These are phyloP conservation scores for Saturnispora sanitii DNA, from an alignment of 805 yeast species.

Conservation along the genomic window DNA sequence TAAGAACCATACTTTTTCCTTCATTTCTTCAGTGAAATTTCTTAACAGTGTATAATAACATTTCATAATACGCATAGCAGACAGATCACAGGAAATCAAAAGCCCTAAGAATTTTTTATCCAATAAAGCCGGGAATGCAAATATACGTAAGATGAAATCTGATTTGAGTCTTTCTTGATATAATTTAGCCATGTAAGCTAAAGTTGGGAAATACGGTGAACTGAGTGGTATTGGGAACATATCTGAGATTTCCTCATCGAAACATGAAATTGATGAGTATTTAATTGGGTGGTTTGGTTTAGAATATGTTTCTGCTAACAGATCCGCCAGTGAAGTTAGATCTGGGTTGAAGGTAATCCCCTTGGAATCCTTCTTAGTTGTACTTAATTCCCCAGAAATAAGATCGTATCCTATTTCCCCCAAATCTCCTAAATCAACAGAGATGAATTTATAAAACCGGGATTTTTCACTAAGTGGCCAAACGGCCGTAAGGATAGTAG, in stretches of 20 bases:
- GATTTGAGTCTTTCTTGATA: constrained; percentile 75
- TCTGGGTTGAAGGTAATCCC: constrained; percentile 17
- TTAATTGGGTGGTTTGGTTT: constrained; percentile 19
- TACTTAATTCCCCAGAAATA: constrained; percentile 26
- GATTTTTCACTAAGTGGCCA: constrained; percentile 77
- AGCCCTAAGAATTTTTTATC: constrained; percentile 72
- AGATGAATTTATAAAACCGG: constrained; percentile 56
- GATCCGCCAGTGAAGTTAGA: constrained; percentile 17
- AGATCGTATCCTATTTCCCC: constrained; percentile 51
- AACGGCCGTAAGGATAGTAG: constrained; percentile 90
- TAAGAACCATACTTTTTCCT: constrained; percentile 85
- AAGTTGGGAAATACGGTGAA: constrained; percentile 80
- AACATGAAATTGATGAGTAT: constrained; percentile 61
- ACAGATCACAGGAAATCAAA: constrained; percentile 73
- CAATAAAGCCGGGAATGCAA: constrained; percentile 86
- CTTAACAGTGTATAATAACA: constrained; percentile 76
- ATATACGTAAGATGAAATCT: constrained; percentile 77
- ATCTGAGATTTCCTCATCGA: constrained; percentile 77
- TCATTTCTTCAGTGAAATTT: constrained; percentile 76
- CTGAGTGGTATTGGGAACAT: constrained; percentile 75
- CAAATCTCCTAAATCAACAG: constrained; percentile 84
- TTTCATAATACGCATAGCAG: constrained; percentile 86
- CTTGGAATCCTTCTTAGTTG: constrained; percentile 17
- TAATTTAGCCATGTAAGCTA: constrained; percentile 76
- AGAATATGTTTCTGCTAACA: constrained; percentile 9